Evolutionary conservation across 352 stramenopile genomes (phyloP).

Genomic region (Globisporangium emineosum): DNA sequence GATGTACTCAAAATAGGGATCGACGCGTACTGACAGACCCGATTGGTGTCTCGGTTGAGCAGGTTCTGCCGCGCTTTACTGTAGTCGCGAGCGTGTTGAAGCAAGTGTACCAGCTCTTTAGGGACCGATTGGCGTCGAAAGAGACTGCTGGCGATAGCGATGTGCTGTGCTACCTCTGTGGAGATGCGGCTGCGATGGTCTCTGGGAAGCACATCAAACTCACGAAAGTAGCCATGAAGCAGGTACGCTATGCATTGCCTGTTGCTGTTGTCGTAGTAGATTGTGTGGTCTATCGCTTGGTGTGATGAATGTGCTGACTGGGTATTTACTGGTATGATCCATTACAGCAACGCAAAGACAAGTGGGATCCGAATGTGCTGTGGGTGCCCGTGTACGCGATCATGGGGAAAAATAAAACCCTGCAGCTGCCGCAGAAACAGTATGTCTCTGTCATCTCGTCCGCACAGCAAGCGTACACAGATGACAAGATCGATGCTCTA

Average conservation of each 20-base stretch:
- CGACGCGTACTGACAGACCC: conserved; percentile 45
- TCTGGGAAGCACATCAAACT: conserved; percentile 13
- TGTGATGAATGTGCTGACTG: neutral
- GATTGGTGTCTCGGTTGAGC: conserved; percentile 32
- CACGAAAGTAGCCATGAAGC: conserved; percentile 26
- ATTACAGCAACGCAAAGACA: conserved; percentile 15
- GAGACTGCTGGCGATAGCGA: neutral
- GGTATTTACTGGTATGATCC: neutral
- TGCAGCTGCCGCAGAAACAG: conserved; percentile 22
- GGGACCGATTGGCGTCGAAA: conserved; percentile 15
- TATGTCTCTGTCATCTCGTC: conserved; percentile 31
- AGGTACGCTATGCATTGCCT: conserved; percentile 12
- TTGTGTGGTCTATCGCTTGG: neutral
- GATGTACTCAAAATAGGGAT: conserved; percentile 33
- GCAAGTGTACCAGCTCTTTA: conserved; percentile 38
- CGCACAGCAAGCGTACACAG: conserved; percentile 29
- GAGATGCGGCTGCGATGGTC: conserved; percentile 16
- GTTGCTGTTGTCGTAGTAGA: neutral
- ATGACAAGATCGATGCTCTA: conserved; percentile 35
- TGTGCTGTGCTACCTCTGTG: conserved; percentile 43
- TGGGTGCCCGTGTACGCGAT: conserved; percentile 36
- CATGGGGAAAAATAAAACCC: conserved; percentile 3
- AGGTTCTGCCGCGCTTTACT: conserved; percentile 50
- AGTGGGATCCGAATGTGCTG: conserved; percentile 16
- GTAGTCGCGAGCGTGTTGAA: conserved; percentile 43